A percentile compares a stretch with the other conserved stretches of the same genome.
Evolutionary conservation across 768 basidiomycete genomes (phyloP).

Genomic region (Lactarius deliciosus): DNA sequence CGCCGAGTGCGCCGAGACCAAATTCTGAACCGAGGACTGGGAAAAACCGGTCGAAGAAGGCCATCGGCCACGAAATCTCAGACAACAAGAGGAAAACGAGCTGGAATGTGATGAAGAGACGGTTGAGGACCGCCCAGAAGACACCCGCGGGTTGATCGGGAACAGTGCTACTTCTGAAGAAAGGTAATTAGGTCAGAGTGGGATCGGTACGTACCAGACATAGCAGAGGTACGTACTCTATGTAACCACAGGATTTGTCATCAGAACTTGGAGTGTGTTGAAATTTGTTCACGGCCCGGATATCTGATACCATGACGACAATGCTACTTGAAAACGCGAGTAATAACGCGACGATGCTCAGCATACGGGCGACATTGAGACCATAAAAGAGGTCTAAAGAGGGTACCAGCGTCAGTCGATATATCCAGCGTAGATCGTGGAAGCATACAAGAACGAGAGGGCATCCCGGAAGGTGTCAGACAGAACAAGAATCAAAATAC

Average conservation of each 20-base stretch:
- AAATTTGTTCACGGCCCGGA: conserved; percentile 69
- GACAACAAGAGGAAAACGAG: conserved; percentile 77
- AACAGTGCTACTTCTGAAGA: conserved; percentile 68
- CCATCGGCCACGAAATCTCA: conserved; percentile 76
- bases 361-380: conserved; percentile 72
- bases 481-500: not conserved
- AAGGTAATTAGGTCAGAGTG: conserved; percentile 9
- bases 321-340: conserved; percentile 82
- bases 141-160: conserved; percentile 88
- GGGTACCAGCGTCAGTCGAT: not conserved
- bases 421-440: not conserved
- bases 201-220: not conserved
- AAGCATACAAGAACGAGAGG: conserved; percentile 19
- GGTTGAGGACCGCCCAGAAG: conserved; percentile 89
- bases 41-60: conserved; percentile 81
- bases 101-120: conserved; percentile 85
- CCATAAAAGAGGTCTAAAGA: conserved; percentile 61
- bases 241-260: conserved; percentile 40
- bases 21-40: conserved; percentile 83
- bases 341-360: conserved; percentile 77
- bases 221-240: conserved; percentile 19
- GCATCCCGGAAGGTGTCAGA: conserved; percentile 19
- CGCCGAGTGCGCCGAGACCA: conserved; percentile 82
- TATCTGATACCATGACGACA: conserved; percentile 67
- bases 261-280: conserved; percentile 40